These are phyloP conservation scores for Lagerstroemia speciosa DNA, from an alignment of 345 rosid genomes.

Conservation along the genomic window DNA sequence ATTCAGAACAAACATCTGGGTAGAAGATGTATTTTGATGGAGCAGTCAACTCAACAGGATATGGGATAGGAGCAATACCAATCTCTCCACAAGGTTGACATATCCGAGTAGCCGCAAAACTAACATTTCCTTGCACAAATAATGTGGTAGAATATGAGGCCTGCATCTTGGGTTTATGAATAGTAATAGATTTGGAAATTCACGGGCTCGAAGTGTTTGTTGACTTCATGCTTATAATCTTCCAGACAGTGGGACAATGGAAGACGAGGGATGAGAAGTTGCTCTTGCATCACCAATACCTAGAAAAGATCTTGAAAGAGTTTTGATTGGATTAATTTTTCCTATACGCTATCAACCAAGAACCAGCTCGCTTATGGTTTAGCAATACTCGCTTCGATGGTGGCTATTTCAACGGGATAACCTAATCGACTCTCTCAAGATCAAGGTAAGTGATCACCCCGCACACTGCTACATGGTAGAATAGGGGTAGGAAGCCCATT, in stretches of 20 bases:
- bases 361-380: neutral
- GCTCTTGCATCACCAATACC: neutral
- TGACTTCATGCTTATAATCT: neutral
- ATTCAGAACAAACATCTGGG: no score
- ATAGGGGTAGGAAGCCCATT: neutral
- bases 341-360: neutral
- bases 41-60: no score
- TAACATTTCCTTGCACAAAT: no score
- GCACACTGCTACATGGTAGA: neutral
- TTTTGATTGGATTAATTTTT: neutral
- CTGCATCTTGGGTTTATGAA: neutral
- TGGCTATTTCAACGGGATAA: no score
- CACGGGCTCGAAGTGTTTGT: neutral
- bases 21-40: no score
- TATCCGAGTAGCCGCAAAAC: no score
- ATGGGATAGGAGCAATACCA: no score
- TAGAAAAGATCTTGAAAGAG: no score
- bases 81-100: no score
- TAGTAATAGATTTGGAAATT: neutral
- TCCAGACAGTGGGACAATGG: neutral
- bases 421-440: no score
- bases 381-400: neutral
- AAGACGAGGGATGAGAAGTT: neutral
- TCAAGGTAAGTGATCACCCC: no score
- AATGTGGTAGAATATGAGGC: no score